Percentiles rank a stretch among this genome's conserved stretches.
Conservation (phyloP, 176 grass and related monocot genomes). For the Rhipidocladum racemiflorum region DNA sequence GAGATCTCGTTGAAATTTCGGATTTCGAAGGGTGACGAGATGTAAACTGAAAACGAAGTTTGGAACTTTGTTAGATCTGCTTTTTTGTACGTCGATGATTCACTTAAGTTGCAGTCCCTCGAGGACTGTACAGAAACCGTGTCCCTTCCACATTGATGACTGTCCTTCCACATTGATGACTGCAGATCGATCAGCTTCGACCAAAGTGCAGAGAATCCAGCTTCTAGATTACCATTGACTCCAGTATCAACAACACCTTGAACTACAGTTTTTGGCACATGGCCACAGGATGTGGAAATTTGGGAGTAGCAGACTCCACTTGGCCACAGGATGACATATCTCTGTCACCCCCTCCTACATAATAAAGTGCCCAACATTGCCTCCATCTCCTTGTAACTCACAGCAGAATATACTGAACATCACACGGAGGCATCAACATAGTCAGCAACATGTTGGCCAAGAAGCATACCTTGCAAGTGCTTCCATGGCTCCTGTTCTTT, state of each 20-base stretch:
- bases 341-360: conserved; percentile 31
- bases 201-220: not conserved
- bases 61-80: not conserved
- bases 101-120: not conserved
- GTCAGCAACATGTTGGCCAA: conserved; percentile 35
- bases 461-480: conserved; percentile 35
- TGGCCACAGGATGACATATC: conserved; percentile 1
- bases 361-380: conserved; percentile 26
- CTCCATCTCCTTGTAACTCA: conserved; percentile 6
- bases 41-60: no score
- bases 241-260: not conserved
- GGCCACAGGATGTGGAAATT: not conserved
- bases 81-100: not conserved
- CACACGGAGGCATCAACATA: not conserved
- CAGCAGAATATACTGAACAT: conserved; percentile 12
- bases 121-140: no score
- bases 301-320: conserved; percentile 19
- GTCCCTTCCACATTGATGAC: no score
- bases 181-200: not conserved
- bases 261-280: not conserved
- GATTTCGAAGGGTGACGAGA: no score
- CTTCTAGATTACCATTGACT: not conserved
- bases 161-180: not conserved
- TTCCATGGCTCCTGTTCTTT: conserved; percentile 57
- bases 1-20: no score